Base-by-base conservation (phyloP, 208 protist genomes). In the Trichomonas gallinae region DNA sequence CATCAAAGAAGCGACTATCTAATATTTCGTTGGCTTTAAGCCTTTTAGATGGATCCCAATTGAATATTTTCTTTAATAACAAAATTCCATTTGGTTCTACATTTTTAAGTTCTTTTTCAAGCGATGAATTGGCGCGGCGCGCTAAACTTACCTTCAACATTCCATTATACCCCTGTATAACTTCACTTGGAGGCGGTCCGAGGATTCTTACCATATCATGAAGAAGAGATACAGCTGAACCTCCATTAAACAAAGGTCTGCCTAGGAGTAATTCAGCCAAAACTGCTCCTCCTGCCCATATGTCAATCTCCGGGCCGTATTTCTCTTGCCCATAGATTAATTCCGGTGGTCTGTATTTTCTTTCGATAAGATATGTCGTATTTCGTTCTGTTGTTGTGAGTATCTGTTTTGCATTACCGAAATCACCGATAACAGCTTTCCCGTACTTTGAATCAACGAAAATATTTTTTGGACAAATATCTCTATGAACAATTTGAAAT, bases 191-290 rank as follows among this genome's bases (percentile, higher is more conserved):
- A 11, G 83, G 83, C 44, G 15, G 83, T 49, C 96, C 96, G n/a
- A 97, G 48, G 0, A 99, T 98, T 97, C 98, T 99, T 63, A 99
- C 99, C 97, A 99, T 99, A 96, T 99, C 98, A 34, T 99, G 98
- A 1, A 99, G 97, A 97, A 99, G 98, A 96, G 99, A 98, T 0
- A 98, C 97, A 31, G 97, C 97, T 51, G 96, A 98, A 17, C 98
- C 98, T 42, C 98, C 98, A 0, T 98, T 98, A 96, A 99, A 99
- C 42, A 99, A 97, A 10, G 99, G 99, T 91, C 98, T 98, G 10
- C 99, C 99, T 17, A 99, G 96, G 96, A 99, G 97, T 10, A 99
- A 97, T 97, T 99, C 99, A 0, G 98, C 99, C 91, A 99, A 98
- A 81, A 99, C 99, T 96, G 99, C 99, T 13, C 99, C 99, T n/a